Conservation (phyloP, 2,329 filamentous ascomycete species). For the Ophiostoma sp. region DNA sequence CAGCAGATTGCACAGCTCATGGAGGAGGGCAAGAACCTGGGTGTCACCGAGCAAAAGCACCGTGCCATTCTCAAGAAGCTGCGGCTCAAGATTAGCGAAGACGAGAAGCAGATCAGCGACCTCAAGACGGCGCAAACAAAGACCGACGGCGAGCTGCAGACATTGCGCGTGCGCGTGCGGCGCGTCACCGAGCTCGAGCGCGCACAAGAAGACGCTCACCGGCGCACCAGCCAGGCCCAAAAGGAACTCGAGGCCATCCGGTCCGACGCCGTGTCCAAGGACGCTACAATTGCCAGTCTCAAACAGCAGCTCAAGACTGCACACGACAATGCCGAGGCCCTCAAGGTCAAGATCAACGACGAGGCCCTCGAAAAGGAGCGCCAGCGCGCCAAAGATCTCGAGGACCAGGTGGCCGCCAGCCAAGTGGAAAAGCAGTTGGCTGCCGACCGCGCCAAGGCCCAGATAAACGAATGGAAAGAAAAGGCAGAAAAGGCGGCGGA, state of each 20-base stretch:
- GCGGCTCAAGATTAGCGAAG: conserved; percentile 58
- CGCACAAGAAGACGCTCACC: conserved; percentile 46
- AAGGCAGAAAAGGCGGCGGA: conserved; percentile 69
- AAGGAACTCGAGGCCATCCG: conserved; percentile 50
- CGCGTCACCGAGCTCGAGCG: conserved; percentile 53
- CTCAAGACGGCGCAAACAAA: conserved; percentile 57
- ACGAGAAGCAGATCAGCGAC: conserved; percentile 59
- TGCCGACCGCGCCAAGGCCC: conserved; percentile 59
- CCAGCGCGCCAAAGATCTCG: conserved; percentile 46
- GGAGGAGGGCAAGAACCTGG: conserved; percentile 86
- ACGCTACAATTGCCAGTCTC: conserved; percentile 61
- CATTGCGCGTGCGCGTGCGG: conserved; percentile 44
- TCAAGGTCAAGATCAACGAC: conserved; percentile 60
- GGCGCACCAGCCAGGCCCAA: conserved; percentile 54
- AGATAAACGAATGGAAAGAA: conserved; percentile 67
- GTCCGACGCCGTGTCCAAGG: conserved; percentile 58
- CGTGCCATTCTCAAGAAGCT: conserved; percentile 78
- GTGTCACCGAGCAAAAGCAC: conserved; percentile 79
- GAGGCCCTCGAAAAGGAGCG: conserved; percentile 65
- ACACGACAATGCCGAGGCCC: conserved; percentile 59
- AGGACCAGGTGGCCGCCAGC: conserved; percentile 57
- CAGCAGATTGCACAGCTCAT: conserved; percentile 84
- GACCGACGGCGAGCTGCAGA: conserved; percentile 46
- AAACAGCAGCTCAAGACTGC: conserved; percentile 65
- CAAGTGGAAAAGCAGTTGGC: conserved; percentile 73